Percentiles rank a stretch among this genome's conserved stretches.
phyloP scores from a whole-genome alignment of 345 rosid genomes.

The Acer negundo region DNA sequence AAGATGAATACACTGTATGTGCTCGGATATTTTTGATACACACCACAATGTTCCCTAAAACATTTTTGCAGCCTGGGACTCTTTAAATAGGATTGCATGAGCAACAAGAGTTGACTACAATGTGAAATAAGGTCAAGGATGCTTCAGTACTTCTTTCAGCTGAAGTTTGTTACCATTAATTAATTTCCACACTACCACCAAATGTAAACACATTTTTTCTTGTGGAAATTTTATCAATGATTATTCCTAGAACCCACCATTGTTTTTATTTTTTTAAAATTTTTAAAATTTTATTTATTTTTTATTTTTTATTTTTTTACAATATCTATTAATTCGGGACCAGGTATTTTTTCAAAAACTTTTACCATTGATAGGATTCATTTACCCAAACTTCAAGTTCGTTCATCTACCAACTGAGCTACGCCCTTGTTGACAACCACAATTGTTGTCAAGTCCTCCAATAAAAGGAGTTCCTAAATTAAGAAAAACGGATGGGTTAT shows the following conservation, averaged over 20 bases:
- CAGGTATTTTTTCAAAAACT: too few relatives aligned
- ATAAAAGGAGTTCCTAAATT: too few relatives aligned
- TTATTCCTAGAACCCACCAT: neutral
- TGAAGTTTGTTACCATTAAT: neutral
- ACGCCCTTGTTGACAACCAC: too few relatives aligned
- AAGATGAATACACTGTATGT: neutral
- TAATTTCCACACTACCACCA: conserved; percentile 13
- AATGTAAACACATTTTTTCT: neutral
- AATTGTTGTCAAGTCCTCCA: neutral
- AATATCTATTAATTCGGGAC: too few relatives aligned
- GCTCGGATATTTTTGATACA: neutral
- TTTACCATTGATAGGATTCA: too few relatives aligned
- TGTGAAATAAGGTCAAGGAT: neutral
- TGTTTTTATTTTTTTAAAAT: too few relatives aligned
- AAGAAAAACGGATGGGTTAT: too few relatives aligned
- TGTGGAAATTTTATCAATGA: neutral
- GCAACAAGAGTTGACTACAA: conserved; percentile 2
- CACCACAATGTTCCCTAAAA: too few relatives aligned
- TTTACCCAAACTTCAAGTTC: too few relatives aligned
- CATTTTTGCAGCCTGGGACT: neutral
- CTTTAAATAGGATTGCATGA: neutral
- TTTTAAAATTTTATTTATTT: too few relatives aligned
- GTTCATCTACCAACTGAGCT: too few relatives aligned
- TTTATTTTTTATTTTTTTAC: too few relatives aligned
- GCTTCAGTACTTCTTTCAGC: neutral